These are phyloP conservation scores for Samsoniella hepiali DNA, from an alignment of 2,329 filamentous ascomycete species.

Conservation along the genomic window DNA sequence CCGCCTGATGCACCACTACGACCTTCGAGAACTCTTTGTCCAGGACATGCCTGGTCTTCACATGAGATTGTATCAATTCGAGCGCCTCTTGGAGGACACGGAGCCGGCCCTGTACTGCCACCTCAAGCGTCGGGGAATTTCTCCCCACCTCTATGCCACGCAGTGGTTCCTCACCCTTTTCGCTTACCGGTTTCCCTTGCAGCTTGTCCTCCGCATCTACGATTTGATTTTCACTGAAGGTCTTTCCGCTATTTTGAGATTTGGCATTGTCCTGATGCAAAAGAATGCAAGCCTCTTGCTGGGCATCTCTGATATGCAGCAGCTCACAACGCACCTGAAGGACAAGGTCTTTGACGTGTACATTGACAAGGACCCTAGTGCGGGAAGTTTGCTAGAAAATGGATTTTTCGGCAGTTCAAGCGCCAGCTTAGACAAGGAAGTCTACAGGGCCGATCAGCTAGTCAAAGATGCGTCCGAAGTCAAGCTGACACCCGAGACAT, in stretches of 20 bases:
- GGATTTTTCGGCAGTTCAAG: slow-evolving; percentile 96
- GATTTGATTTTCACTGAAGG: slow-evolving; percentile 93
- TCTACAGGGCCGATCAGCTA: slow-evolving; percentile 91
- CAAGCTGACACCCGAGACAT: slow-evolving; percentile 76
- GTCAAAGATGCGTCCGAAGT: slow-evolving; percentile 90
- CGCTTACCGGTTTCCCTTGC: slow-evolving; percentile 92
- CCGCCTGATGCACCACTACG: slow-evolving; percentile 94
- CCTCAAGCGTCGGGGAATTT: slow-evolving; percentile 80
- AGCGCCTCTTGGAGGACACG: slow-evolving; percentile 86
- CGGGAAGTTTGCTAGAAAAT: slow-evolving; percentile 89
- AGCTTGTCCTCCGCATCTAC: slow-evolving; percentile 94
- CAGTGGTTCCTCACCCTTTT: slow-evolving; percentile 99
- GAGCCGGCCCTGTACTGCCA: slow-evolving; percentile 96
- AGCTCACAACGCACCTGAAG: slow-evolving; percentile 85
- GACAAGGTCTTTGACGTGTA: slow-evolving; percentile 95
- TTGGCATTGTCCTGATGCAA: slow-evolving; percentile 93
- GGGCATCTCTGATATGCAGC: slow-evolving; percentile 84
- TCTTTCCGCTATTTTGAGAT: slow-evolving; percentile 87
- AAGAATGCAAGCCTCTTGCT: slow-evolving; percentile 81
- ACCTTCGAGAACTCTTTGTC: slow-evolving; percentile 86
- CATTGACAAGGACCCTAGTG: slow-evolving; percentile 88
- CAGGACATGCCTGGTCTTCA: slow-evolving; percentile 96
- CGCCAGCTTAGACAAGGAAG: slow-evolving; percentile 85
- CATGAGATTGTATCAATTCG: slow-evolving; percentile 90
- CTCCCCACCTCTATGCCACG: slow-evolving; percentile 90